Conservation (phyloP, 2,329 filamentous ascomycete species). For the Fusarium virguliforme region DNA sequence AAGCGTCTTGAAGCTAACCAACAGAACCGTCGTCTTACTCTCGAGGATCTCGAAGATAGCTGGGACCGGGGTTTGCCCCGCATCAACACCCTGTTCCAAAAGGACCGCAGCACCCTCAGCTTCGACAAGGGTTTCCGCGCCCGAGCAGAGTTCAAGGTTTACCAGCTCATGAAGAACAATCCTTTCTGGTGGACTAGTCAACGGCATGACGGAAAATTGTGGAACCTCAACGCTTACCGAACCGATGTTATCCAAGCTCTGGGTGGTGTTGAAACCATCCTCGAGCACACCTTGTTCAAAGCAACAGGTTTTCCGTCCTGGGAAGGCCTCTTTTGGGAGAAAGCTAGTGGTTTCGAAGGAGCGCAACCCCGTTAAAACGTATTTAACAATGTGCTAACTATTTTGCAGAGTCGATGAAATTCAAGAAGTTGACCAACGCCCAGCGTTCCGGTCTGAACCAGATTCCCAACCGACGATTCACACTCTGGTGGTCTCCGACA, state of each 20-base stretch:
- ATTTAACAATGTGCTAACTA: conserved; percentile 60
- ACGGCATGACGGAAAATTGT: conserved; percentile 95
- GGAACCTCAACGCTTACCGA: conserved; percentile 96
- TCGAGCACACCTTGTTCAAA: conserved; percentile 97
- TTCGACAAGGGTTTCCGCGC: conserved; percentile 99
- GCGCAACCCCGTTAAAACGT: not conserved
- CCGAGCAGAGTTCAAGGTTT: conserved; percentile 96
- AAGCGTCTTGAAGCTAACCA: conserved; percentile 98
- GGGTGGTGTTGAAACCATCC: conserved; percentile 96
- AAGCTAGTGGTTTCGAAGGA: conserved; percentile 59
- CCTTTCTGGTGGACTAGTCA: conserved; percentile 99
- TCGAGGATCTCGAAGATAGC: conserved; percentile 97
- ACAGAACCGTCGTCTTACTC: conserved; percentile 92
- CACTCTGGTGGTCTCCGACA: conserved; percentile 95
- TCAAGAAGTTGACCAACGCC: conserved; percentile 98
- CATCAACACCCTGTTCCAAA: conserved; percentile 99
- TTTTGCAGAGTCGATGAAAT: conserved; percentile 85
- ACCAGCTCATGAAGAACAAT: conserved; percentile 99
- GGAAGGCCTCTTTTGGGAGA: conserved; percentile 96
- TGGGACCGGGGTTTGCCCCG: conserved; percentile 98
- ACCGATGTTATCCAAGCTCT: conserved; percentile 97
- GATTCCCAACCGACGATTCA: conserved; percentile 98
- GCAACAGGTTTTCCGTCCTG: conserved; percentile 96
- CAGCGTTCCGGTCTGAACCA: conserved; percentile 97
- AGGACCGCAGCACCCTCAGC: conserved; percentile 94